A percentile compares a stretch with the other conserved stretches of the same genome.
Conservation (phyloP, 139 green algal genomes). For the Haematococcus lacustris region DNA sequence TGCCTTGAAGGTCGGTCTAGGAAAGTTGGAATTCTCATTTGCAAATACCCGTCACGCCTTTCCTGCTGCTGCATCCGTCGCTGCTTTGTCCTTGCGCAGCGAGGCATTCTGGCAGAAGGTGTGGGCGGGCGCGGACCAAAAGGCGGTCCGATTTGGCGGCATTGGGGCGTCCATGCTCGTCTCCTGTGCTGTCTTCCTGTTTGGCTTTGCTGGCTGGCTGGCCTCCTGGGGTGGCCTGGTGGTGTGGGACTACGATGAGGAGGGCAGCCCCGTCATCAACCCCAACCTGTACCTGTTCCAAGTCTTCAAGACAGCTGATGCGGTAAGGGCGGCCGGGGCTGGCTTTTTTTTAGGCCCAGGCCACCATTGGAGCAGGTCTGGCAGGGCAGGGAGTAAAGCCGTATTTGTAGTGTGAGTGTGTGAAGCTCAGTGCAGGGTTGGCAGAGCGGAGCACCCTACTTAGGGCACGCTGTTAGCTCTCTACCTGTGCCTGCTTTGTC, state of each 20-base stretch:
- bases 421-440: too few species aligned
- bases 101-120: slow-evolving; percentile 75
- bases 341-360: too few species aligned
- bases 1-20: too few species aligned
- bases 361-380: too few species aligned
- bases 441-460: too few species aligned
- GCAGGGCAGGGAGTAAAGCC: too few species aligned
- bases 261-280: slow-evolving; percentile 39
- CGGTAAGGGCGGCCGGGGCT: too few species aligned
- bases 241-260: too few species aligned
- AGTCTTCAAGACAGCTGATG: slow-evolving; percentile 4
- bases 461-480: too few species aligned
- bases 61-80: not conserved
- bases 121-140: slow-evolving; percentile 35
- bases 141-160: slow-evolving; percentile 27
- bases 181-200: slow-evolving; percentile 43
- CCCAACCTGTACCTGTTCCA: slow-evolving; percentile 57
- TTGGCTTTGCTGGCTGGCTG: slow-evolving; percentile 69
- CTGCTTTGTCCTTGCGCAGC: slow-evolving; percentile 6
- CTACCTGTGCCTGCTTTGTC: not conserved
- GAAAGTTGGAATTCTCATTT: too few species aligned
- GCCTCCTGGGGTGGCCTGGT: slow-evolving; percentile 54
- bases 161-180: slow-evolving; percentile 19
- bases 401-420: too few species aligned
- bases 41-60: not conserved